These are phyloP conservation scores for Colletotrichum plurivorum DNA, from an alignment of 2,329 filamentous ascomycete genomes.

Conservation along the genomic window DNA sequence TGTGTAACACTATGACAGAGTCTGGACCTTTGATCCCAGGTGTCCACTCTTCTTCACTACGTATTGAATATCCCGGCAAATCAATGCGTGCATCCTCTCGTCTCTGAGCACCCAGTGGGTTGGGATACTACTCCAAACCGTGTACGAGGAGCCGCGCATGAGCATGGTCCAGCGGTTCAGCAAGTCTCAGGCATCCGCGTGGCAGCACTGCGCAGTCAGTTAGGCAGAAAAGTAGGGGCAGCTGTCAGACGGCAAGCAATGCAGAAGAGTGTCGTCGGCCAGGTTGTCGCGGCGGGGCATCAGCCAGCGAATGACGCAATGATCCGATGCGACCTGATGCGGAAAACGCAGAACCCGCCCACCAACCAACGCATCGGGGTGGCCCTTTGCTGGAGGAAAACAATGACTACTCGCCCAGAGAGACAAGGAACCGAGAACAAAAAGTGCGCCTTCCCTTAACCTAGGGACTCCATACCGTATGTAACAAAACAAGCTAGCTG, in stretches of 20 bases:
- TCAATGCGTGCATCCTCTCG: background rate
- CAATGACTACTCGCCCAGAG: constrained; percentile 3
- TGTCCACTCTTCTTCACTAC: background rate
- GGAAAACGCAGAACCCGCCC: constrained; percentile 12
- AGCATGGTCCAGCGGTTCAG: background rate
- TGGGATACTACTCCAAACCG: background rate
- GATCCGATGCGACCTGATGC: constrained; percentile 19
- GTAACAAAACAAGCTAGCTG: constrained; percentile 39
- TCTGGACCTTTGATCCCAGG: background rate
- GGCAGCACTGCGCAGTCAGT: background rate
- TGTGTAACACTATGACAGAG: background rate
- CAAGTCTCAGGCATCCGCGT: background rate
- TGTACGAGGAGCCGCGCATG: background rate
- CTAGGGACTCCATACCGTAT: constrained; percentile 22
- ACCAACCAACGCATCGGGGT: background rate
- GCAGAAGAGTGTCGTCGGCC: background rate
- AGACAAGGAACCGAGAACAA: background rate
- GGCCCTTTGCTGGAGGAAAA: constrained; percentile 8
- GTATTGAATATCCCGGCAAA: background rate
- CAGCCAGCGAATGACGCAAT: constrained; percentile 32
- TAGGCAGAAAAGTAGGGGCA: background rate
- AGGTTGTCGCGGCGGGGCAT: constrained; percentile 28
- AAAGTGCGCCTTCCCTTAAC: constrained; percentile 30
- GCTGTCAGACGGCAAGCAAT: background rate
- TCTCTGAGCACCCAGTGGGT: background rate